phyloP scores from a whole-genome alignment of 2,329 filamentous ascomycete species.

The Fusarium duplospermum region DNA sequence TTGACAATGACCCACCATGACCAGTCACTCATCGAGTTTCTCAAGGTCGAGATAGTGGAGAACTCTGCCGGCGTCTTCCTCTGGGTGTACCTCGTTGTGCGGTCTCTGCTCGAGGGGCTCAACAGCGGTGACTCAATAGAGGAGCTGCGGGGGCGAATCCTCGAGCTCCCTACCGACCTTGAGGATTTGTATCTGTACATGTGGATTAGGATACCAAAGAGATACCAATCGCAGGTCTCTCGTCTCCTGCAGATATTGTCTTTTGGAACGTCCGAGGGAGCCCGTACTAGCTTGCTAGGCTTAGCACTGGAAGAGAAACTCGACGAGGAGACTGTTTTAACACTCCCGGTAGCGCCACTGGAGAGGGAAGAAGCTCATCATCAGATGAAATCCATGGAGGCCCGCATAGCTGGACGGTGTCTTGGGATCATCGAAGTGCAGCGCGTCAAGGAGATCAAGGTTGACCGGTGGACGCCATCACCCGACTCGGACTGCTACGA shows the following conservation, averaged over 20 bases:
- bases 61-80: not conserved
- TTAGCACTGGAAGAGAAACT: not conserved
- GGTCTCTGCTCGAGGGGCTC: not conserved
- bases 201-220: not conserved
- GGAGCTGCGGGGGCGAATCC: not conserved
- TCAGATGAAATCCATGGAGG: not conserved
- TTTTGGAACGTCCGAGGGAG: not conserved
- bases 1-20: not conserved
- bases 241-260: not conserved
- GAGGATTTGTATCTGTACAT: not conserved
- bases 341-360: not conserved
- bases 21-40: not conserved
- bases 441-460: not conserved
- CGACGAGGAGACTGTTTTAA: not conserved
- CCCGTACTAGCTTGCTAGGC: not conserved
- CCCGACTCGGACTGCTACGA: not conserved
- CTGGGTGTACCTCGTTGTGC: not conserved
- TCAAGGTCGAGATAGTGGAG: not conserved
- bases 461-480: not conserved
- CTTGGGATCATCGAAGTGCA: not conserved
- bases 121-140: not conserved
- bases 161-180: not conserved
- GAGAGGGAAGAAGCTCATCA: not conserved
- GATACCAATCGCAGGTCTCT: not conserved
- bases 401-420: not conserved